Base-by-base conservation (phyloP, 805 yeast species). In the Tanozyma kutaoensis region DNA sequence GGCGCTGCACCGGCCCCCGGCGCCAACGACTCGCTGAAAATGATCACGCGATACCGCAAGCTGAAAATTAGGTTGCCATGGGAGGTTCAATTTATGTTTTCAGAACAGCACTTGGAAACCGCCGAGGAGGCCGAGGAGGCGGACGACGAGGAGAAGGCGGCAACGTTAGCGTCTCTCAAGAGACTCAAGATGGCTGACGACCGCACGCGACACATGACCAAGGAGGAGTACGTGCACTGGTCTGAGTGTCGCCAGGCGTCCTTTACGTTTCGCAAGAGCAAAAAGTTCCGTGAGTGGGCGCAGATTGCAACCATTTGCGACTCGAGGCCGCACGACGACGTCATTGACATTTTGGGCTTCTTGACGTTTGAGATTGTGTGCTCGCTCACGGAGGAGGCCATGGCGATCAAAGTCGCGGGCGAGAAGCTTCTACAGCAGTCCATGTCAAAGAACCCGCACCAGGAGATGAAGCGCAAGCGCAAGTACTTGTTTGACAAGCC, bases 181-280 rank as follows among this genome's bases (percentile, higher is more conserved):
- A 62, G 96, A 31, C 64, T 91, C 38, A 84, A 85, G 43, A 75
- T 72, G 51, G 96, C 96, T 4, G 98, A 91, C 52, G 95, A 91
- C 27, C 65, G 98, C 35, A 91, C 98, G 0, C 71, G 64, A 37
- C 69, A 77, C 39, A 91, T 91, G 98, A 91, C 98, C 1, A 78
- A 75, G 45, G 95, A 91, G 42, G 98, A 91, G 47, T 91, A 91
- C 44, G 98, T 86, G 12, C 98, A 91, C 48, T 91, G 97, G 96
- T 81, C 95, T 9, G 98, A 91, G 45, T 91, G 98, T 53, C 70
- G 98, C 35, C 98, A 91, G 50, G 97, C 97, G 1, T 76, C 93
- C 32, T 91, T 91, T 49, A 91, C 98, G 1, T 91, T 85, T 43
- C 67, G 96, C 39, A 91, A 91, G 48, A 79, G 80, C n/a, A 85